Base-by-base conservation (phyloP, 768 basidiomycete species). In the Cubamyces sp. region DNA sequence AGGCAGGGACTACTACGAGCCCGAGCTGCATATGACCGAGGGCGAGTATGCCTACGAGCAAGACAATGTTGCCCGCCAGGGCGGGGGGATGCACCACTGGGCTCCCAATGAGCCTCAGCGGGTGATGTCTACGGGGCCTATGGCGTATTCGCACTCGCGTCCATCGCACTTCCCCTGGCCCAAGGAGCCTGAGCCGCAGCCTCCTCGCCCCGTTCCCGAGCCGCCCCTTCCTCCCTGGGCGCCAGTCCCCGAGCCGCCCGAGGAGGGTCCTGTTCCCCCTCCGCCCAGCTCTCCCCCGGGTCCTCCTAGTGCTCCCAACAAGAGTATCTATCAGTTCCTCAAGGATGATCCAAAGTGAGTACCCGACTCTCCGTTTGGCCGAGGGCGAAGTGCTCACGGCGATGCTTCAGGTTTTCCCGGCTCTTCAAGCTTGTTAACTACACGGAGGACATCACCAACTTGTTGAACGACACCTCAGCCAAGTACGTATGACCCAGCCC, bases 371-470 rank as follows among this genome's bases (percentile, higher is more conserved):
- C 16, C 11, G 3, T 5, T 11, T 14, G 1, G 23, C 26, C 6
- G 6, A 1, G 18, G 16, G 47, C 18, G 12, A n/a, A 59, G 7
- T 30, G 28, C 40, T 14, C 49, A 23, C n/a, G 7, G 12, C 4
- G n/a, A 19, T 18, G 5, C 14, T 34, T n/a, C 60, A 80, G 78
- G 55, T 81, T 77, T 65, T 77, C 78, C 6, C 74, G 74, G 25
- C 37, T 80, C 7, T 74, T 75, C 61, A 80, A 79, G 64, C 72
- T 76, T 1, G 69, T 81, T 28, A 74, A 79, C 54, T 73, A 74
- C 53, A 77, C 76, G 19, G 76, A 79, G 23, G 76, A 77, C 30
- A 72, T 78, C 25, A 73, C 73, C 8, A 65, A 69, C 15, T 52
- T 79, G 18, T 70, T 82, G 42, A 78, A 82, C 58, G 77, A 81